Base-by-base conservation (phyloP, 2,329 filamentous ascomycete genomes). In the Fusarium sp. region DNA sequence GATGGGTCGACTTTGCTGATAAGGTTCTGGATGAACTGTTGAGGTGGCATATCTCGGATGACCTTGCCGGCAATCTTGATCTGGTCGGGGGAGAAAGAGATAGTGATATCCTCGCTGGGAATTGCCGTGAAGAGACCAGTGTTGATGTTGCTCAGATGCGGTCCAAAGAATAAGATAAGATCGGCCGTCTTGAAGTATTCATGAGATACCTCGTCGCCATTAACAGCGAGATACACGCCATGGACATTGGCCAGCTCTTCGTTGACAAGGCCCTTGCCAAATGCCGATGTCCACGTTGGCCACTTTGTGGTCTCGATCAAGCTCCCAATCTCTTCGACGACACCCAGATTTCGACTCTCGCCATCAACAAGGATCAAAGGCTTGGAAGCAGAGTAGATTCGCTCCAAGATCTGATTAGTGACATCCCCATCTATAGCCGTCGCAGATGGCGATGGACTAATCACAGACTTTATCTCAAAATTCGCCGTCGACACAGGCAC, bases 141-240 rank as follows among this genome's bases (percentile, higher is more conserved):
- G 9, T 62, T 62, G 10, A 62, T 62, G 20, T 62, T 62, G 5
- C 59, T 62, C 20, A 62, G 13, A 22, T 62, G 59, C 0, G 59
- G 59, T 1, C 59, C 59, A 6, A 62, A 48, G 37, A 62, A 62
- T 4, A 62, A 35, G 17, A 62, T 44, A 0, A 62, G 32, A n/a
- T 62, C 57, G 1, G 59, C 43, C 4, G 32, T 30, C 30, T 56
- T 62, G 35, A 62, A 62, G 19, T 62, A 62, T 0, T 56, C 43
- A 1, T 7, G n/a, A 2, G 59, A 41, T 1, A 1, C n/a, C 7
- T 56, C 15, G 3, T 62, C 59, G 1, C 49, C 57, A 3, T 13
- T 25, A 10, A 23, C 25, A 9, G 57, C 43, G 4, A 48, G n/a
- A 30, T 62, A 62, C 4, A 62, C 37, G 8, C 59, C 59, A 7